Evolutionary conservation across 495 filamentous ascomycete genomes (phyloP), one percentile per base, ranked within the genome.

Genomic region (Hyaloscypha variabilis): DNA sequence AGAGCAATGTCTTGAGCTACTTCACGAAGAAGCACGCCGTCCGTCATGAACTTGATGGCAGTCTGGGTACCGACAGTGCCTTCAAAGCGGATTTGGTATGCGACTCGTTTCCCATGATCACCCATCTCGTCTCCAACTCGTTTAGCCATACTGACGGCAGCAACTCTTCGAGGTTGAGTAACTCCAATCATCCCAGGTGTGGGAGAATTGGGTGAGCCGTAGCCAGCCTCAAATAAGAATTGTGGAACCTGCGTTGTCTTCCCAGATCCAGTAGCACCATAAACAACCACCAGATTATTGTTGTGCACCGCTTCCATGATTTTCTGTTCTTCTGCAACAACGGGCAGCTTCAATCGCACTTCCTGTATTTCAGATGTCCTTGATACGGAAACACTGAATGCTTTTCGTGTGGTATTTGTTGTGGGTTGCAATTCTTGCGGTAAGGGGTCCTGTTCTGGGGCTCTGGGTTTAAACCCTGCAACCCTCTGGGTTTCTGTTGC

Each of bases 221-320:
- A 98, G 25, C 95, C 95, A 50, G 93, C 88, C 79, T 99, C 95
- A 64, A 90, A 97, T 17, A 99, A 77, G 66, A 99, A 98, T 74
- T 99, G 95, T 2, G 95, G 95, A 11, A 98, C 85, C 74, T 99
- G 95, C 0, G 95, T 99, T 0, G 96, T 99, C 73, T 99, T 99
- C 73, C 95, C 95, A 69, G 92, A 96, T 73, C 95, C 95, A 61
- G 95, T 99, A 11, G 93, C 88, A 75, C 96, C 95, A 77, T 93
- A 97, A n/a, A 99, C 87, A 21, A 99, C 90, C 0, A 97, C 89
- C 0, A 88, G 84, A 53, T 92, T 81, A 74, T 96, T 91, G 71
- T 94, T 92, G 73, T 96, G 87, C 21, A 98, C 93, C 3, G 94
- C 93, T 79, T 99, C 95, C 95, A 99, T 99, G 25, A 99, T 96